Evolutionary conservation across 495 filamentous ascomycete species (phyloP).

Genomic region (Aspergillus hancockii): DNA sequence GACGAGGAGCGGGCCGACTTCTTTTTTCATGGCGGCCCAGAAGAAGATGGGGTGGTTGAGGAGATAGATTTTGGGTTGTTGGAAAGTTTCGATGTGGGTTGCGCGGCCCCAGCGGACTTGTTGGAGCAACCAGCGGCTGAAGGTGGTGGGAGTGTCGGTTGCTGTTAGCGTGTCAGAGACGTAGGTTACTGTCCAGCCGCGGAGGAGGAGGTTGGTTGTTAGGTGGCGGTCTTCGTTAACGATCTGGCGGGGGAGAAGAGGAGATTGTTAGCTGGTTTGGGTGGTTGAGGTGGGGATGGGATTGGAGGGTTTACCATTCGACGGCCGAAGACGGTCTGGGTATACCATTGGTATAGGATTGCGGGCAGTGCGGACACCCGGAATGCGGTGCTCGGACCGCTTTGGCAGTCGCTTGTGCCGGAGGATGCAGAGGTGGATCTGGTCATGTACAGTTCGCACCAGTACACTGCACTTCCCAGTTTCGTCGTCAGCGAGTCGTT

Average conservation of each 20-base stretch:
- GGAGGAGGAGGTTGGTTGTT: constrained; percentile 34
- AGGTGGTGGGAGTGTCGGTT: constrained; percentile 34
- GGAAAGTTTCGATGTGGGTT: constrained; percentile 37
- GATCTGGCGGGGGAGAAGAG: constrained; percentile 15
- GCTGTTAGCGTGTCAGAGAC: constrained; percentile 33
- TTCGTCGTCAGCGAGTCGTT: constrained; percentile 26
- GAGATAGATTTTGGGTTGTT: constrained; percentile 33
- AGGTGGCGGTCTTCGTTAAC: constrained; percentile 39
- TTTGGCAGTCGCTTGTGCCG: constrained; percentile 35
- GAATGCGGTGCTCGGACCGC: constrained; percentile 33
- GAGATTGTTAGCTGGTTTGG: not conserved
- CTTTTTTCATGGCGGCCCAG: constrained; percentile 33
- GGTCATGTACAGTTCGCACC: constrained; percentile 34
- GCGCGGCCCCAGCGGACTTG: constrained; percentile 37
- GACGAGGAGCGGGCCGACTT: constrained; percentile 29
- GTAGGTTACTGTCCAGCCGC: constrained; percentile 36
- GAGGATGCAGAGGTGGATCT: constrained; percentile 25
- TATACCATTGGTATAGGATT: constrained; percentile 33
- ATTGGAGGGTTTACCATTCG: constrained; percentile 21
- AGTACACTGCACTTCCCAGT: constrained; percentile 34
- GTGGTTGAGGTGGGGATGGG: not conserved
- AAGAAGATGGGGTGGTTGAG: constrained; percentile 35
- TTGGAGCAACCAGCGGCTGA: constrained; percentile 35
- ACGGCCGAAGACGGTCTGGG: constrained; percentile 30
- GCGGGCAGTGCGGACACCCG: constrained; percentile 29